Conservation (phyloP, 176 grass and related monocot genomes). For the Bothriochloa decipiens region DNA sequence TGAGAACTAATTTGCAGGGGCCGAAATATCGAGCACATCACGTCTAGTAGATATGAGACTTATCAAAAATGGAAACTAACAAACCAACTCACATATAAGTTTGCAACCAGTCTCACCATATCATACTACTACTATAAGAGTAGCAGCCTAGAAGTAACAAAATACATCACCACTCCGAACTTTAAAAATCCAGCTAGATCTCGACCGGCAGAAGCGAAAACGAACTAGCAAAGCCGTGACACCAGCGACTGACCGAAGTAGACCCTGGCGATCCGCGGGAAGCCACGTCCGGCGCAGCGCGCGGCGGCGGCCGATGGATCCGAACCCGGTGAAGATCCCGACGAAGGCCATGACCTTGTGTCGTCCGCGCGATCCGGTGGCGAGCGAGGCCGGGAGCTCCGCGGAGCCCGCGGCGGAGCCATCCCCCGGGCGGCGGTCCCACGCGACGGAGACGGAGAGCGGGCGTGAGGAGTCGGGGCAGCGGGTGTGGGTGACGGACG, state of each 20-base stretch:
- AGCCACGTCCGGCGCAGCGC: constrained; percentile 85
- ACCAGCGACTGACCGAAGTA: constrained; percentile 76
- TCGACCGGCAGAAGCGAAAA: background rate
- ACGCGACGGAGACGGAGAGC: constrained; percentile 76
- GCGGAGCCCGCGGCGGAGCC: background rate
- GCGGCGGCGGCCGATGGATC: constrained; percentile 65
- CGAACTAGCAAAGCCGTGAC: constrained; percentile 34
- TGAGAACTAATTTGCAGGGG: background rate
- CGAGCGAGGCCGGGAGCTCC: constrained; percentile 39
- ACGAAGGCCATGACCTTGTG: constrained; percentile 98
- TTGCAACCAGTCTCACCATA: background rate
- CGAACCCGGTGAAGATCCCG: constrained; percentile 95
- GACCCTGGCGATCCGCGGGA: constrained; percentile 76
- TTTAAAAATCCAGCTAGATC: constrained; percentile 36
- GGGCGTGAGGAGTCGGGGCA: constrained; percentile 67
- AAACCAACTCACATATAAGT: background rate
- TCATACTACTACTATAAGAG: background rate
- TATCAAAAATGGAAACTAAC: background rate
- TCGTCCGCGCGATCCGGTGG: constrained; percentile 54
- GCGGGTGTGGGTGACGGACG: background rate
- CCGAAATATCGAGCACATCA: background rate
- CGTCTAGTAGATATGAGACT: background rate
- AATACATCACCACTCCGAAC: background rate
- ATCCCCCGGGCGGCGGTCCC: constrained; percentile 59
- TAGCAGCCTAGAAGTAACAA: background rate